A percentile compares a stretch with the other conserved stretches of the same genome.
Evolutionary conservation across 1,139 yeast genomes (phyloP).

Genomic region (Pichia sp.): DNA sequence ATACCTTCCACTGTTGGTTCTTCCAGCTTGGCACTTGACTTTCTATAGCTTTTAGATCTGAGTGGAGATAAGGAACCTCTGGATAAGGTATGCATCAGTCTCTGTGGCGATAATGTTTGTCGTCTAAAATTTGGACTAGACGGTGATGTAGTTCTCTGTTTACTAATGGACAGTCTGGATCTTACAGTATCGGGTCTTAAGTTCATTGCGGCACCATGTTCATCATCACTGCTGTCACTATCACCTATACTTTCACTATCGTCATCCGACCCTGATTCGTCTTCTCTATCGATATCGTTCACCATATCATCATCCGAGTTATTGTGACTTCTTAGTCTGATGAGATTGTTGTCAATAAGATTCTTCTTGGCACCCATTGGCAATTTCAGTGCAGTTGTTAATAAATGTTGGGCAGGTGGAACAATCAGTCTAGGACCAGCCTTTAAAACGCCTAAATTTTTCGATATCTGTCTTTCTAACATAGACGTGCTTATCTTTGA

Average conservation of each 20-base stretch:
- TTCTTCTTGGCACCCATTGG: conserved; percentile 1
- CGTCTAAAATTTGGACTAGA: conserved; percentile 2
- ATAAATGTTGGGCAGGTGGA: conserved; percentile 8
- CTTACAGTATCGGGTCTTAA: background rate
- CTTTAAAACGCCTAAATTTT: conserved; percentile 2
- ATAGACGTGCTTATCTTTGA: background rate
- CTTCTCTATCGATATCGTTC: conserved; percentile 1
- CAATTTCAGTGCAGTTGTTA: conserved; percentile 3
- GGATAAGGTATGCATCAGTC: conserved; percentile 21
- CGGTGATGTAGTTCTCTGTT: background rate
- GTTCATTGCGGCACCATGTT: background rate
- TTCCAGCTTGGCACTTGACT: background rate
- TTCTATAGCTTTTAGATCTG: background rate
- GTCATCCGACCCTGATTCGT: background rate
- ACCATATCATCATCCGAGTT: background rate
- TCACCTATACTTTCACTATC: background rate
- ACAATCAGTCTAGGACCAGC: conserved; percentile 5
- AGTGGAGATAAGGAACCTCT: conserved; percentile 17
- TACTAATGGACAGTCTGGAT: background rate
- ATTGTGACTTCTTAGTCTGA: conserved; percentile 1
- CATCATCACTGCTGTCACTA: background rate
- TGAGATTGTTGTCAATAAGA: background rate
- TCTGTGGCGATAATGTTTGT: conserved; percentile 23
- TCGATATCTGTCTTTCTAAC: background rate
- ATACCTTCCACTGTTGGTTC: conserved; percentile 35